Evolutionary conservation across 2,329 filamentous ascomycete species (phyloP).

Genomic region (Trichophaea hybrida): DNA sequence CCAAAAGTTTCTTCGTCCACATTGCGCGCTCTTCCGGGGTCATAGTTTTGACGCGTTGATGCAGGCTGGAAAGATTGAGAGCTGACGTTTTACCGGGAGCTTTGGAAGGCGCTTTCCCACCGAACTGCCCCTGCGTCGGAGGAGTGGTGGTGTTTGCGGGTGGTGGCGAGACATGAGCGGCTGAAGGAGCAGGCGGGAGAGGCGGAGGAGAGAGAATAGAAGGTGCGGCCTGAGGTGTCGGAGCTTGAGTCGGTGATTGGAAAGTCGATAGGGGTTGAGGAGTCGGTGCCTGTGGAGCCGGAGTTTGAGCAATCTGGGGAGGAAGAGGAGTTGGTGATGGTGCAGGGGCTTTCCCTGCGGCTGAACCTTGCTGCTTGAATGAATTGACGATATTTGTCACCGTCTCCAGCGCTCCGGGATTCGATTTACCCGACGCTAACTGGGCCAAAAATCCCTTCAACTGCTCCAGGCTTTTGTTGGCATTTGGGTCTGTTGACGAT

Average conservation of each 20-base stretch:
- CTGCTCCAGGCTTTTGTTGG: neutral
- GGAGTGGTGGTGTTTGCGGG: neutral
- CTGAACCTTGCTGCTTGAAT: neutral
- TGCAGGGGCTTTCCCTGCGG: too few relatives aligned
- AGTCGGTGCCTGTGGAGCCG: neutral
- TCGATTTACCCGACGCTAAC: neutral
- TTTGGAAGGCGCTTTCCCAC: neutral
- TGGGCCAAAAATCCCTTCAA: neutral
- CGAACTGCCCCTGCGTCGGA: neutral
- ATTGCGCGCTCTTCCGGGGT: neutral
- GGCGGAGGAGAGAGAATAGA: neutral
- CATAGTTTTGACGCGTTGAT: neutral
- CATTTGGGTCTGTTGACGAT: neutral
- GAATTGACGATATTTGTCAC: neutral
- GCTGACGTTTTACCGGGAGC: neutral
- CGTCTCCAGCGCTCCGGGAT: neutral
- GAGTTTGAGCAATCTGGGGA: too few relatives aligned
- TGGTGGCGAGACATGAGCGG: neutral
- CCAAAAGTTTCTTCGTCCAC: neutral
- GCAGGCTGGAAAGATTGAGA: neutral
- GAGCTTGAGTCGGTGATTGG: neutral
- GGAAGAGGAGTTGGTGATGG: too few relatives aligned
- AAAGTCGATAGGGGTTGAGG: neutral
- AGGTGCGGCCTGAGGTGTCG: neutral
- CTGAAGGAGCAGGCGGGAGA: neutral